These are phyloP conservation scores for Exsudoporus frostii DNA, from an alignment of 768 basidiomycete genomes.

Conservation along the genomic window DNA sequence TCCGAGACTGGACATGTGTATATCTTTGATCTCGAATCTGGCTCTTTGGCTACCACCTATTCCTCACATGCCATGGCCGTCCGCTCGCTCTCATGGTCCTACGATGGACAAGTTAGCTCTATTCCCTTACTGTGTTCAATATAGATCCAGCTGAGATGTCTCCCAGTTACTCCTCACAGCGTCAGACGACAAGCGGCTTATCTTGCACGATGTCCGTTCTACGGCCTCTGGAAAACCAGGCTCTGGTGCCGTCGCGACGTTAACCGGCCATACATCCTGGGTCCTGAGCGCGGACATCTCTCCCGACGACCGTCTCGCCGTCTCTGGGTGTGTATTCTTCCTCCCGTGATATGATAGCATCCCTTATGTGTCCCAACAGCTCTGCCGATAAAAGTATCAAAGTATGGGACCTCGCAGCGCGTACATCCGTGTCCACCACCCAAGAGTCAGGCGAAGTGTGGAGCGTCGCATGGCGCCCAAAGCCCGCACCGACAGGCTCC, in stretches of 20 bases:
- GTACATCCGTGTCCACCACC: conserved; percentile 71
- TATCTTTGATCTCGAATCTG: conserved; percentile 76
- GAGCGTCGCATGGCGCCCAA: conserved; percentile 79
- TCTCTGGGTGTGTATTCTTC: conserved; percentile 65
- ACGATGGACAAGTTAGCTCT: conserved; percentile 73
- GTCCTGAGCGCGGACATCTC: conserved; percentile 81
- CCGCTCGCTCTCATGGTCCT: conserved; percentile 84
- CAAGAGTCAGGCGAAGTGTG: conserved; percentile 82
- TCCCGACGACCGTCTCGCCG: conserved; percentile 72
- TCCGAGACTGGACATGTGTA: conserved; percentile 87
- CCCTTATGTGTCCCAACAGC: conserved; percentile 33
- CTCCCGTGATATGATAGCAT: background rate
- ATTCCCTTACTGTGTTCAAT: background rate
- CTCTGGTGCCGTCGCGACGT: conserved; percentile 76
- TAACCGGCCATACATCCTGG: conserved; percentile 91
- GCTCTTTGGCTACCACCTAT: conserved; percentile 63
- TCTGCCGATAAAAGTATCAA: conserved; percentile 85
- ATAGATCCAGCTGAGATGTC: background rate
- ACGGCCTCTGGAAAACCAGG: conserved; percentile 56
- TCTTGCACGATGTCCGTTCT: conserved; percentile 86
- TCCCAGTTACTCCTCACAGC: conserved; percentile 81
- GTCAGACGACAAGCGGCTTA: conserved; percentile 89
- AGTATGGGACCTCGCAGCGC: conserved; percentile 80
- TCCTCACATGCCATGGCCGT: conserved; percentile 90
- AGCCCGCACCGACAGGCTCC: conserved; percentile 48